phyloP scores from a whole-genome alignment of 345 rosid species.

The Stellera chamaejasme region DNA sequence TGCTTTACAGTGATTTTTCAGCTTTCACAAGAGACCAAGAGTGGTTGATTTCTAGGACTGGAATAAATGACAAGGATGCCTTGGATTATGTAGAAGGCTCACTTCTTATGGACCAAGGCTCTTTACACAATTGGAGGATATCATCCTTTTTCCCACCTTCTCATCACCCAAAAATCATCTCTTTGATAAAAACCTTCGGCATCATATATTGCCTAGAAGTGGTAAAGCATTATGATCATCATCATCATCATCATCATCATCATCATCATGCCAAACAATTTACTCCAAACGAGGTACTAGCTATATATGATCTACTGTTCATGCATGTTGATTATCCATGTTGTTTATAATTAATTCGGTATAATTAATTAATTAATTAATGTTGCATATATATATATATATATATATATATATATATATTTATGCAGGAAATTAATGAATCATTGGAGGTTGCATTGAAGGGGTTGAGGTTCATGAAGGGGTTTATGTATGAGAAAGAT shows the following conservation, averaged over 20 bases:
- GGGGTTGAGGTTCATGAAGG: constrained; percentile 23
- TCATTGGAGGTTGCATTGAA: constrained; percentile 19
- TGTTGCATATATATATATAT: too few relatives aligned
- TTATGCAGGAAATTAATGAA: too few relatives aligned
- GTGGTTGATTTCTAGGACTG: constrained; percentile 40
- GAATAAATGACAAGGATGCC: constrained; percentile 26
- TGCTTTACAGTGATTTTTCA: constrained; percentile 59
- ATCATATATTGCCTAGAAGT: constrained; percentile 70
- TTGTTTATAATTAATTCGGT: background rate
- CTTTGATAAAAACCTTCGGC: constrained; percentile 38
- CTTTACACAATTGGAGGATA: constrained; percentile 43
- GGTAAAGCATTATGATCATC: constrained; percentile 39
- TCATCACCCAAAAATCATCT: constrained; percentile 45
- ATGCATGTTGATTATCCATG: too few relatives aligned
- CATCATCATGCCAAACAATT: constrained; percentile 25
- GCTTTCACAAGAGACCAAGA: constrained; percentile 60
- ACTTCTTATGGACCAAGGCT: constrained; percentile 41
- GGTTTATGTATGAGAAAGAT: constrained; percentile 32
- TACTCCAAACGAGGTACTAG: constrained; percentile 31
- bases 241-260: too few relatives aligned
- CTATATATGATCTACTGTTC: background rate
- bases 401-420: too few relatives aligned
- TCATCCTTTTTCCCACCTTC: constrained; percentile 55
- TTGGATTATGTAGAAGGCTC: constrained; percentile 68
- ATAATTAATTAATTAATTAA: background rate